Evolutionary conservation across 768 basidiomycete genomes (phyloP).

Genomic region (Tricholoma matsutake): DNA sequence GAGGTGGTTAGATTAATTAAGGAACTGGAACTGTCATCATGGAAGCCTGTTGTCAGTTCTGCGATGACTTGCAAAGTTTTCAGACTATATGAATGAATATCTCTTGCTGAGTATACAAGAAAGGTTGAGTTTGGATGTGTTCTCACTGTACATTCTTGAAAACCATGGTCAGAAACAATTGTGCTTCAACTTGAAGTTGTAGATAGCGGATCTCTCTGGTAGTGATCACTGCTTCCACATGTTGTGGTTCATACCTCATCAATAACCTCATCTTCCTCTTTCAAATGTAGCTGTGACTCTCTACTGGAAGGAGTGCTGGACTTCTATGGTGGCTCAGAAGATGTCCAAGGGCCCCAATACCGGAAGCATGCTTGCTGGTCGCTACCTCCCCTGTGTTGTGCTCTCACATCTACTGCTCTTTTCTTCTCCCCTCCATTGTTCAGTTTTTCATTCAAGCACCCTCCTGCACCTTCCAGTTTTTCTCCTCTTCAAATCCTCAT

Average conservation of each 20-base stretch:
- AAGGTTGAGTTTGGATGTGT: no score
- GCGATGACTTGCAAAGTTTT: no score
- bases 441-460: neutral
- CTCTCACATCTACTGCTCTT: neutral
- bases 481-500: neutral
- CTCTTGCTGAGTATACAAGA: no score
- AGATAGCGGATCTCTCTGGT: neutral
- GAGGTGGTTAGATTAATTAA: neutral
- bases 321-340: neutral
- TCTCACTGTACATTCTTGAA: no score
- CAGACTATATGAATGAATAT: no score
- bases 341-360: neutral
- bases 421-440: neutral
- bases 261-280: neutral
- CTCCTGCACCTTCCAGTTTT: neutral
- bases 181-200: no score
- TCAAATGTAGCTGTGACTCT: neutral
- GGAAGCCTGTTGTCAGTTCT: no score
- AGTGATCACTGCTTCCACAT: neutral
- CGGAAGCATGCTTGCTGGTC: neutral
- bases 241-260: no score
- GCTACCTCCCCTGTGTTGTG: neutral
- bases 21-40: no score
- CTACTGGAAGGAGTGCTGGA: neutral
- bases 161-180: neutral